These are phyloP conservation scores for Chlorella ohadii DNA, from an alignment of 139 green algal genomes.

Conservation along the genomic window DNA sequence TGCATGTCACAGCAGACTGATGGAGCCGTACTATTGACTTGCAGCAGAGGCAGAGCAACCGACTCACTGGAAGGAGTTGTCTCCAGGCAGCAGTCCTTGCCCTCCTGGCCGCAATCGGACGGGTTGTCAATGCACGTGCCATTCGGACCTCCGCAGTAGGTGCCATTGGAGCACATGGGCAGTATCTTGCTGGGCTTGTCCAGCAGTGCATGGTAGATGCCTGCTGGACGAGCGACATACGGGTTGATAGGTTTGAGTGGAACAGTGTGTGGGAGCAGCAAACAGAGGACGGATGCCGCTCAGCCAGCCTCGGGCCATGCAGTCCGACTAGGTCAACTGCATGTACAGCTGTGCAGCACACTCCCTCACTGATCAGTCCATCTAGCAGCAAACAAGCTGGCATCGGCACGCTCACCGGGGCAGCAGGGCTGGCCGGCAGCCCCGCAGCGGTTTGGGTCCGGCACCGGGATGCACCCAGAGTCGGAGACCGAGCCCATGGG, in stretches of 20 bases:
- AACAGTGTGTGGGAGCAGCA: too few relatives aligned
- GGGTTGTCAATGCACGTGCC: background rate
- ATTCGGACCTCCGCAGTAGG: background rate
- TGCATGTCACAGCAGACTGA: too few relatives aligned
- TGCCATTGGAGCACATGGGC: background rate
- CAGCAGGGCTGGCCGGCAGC: background rate
- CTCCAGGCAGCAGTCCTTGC: background rate
- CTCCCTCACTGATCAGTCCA: too few relatives aligned
- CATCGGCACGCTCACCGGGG: background rate
- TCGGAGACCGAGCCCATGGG: background rate
- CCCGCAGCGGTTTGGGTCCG: background rate
- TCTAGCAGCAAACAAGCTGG: too few relatives aligned
- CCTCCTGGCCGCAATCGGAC: background rate
- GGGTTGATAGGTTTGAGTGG: too few relatives aligned
- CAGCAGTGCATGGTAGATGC: too few relatives aligned
- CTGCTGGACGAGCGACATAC: too few relatives aligned
- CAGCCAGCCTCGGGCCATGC: too few relatives aligned
- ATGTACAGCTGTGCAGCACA: too few relatives aligned
- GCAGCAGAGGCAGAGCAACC: background rate
- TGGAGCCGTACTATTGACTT: too few relatives aligned
- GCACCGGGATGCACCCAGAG: background rate
- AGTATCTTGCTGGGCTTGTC: background rate
- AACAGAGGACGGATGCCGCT: too few relatives aligned
- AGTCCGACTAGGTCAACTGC: too few relatives aligned
- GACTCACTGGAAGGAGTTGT: background rate